Evolutionary conservation across 2,329 filamentous ascomycete species (phyloP), one percentile per base, ranked within the genome.

Genomic region (Arthroderma sp.): DNA sequence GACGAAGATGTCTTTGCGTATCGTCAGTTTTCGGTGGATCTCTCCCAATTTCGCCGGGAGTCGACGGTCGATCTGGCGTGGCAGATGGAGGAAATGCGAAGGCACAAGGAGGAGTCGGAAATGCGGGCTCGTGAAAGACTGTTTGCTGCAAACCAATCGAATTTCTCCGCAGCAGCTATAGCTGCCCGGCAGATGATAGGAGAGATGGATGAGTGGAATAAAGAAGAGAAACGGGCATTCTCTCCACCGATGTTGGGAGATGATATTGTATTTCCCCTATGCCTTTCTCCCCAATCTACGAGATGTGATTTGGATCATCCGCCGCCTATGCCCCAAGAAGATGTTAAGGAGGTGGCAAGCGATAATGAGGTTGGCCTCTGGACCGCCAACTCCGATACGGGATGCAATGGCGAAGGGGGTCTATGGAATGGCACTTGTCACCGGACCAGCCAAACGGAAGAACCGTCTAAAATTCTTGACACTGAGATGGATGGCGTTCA

Each of bases 241-340:
- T 74, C 72, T 36, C 89, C 89, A 36, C 89, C 89, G 6, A 93
- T 96, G 87, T 76, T 94, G 7, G 89, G 89, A 45, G 68, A 71
- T 46, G 83, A 94, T 53, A 74, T 96, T 44, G 70, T 73, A 28
- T 94, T 95, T 60, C 84, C 86, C 31, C 77, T 75, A 59, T 94
- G 86, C 59, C 72, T 75, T 6, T 94, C 88, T 28, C 89, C 89
- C 4, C 82, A 89, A 61, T 77, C 80, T 44, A 93, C 87, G 10
- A 80, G 86, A 56, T 82, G 93, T 56, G 86, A 94, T 58, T 80
- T 83, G 1, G 81, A 84, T 45, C 83, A 86, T 57, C 63, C 66
- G 6, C 70, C 68, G 6, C 60, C 75, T 68, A 53, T 77, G 57
- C 67, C 60, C 68, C 65, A 15, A 6, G 29, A 33, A 8, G 30